Evolutionary conservation across 257 asterid species (phyloP).

Genomic region (Linderniella brevidens): DNA sequence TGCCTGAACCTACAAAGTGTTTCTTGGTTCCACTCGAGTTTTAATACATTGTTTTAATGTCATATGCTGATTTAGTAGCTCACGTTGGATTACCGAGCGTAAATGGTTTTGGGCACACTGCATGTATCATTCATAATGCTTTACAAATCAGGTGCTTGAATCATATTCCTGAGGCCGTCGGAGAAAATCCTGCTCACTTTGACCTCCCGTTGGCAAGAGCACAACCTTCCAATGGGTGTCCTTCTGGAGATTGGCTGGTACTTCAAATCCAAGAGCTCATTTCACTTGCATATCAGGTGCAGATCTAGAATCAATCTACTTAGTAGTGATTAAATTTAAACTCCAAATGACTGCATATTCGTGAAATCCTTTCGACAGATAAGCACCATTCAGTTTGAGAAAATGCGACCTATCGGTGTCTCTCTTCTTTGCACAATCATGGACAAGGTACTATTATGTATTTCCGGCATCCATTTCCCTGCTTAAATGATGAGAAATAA

Average conservation of each 20-base stretch:
- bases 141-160: conserved; percentile 63
- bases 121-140: conserved; percentile 5
- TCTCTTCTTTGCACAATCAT: conserved; percentile 69
- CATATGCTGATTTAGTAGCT: too few species aligned
- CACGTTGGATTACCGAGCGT: too few species aligned
- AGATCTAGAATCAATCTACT: neutral
- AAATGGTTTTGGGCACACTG: too few species aligned
- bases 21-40: too few species aligned
- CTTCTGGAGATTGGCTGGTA: conserved; percentile 73
- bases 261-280: conserved; percentile 87
- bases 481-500: too few species aligned
- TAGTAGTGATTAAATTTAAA: neutral
- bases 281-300: conserved; percentile 98
- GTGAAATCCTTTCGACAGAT: conserved; percentile 35
- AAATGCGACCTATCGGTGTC: conserved; percentile 80
- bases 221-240: conserved; percentile 23
- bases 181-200: conserved; percentile 73
- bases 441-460: conserved; percentile 57
- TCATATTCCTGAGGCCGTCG: conserved; percentile 92
- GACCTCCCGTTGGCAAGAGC: conserved; percentile 71
- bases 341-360: neutral
- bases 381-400: conserved; percentile 96
- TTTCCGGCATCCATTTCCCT: neutral
- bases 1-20: too few species aligned
- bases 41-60: too few species aligned